Evolutionary conservation across 2,329 filamentous ascomycete genomes (phyloP).

Genomic region (Aspergillus sp.): DNA sequence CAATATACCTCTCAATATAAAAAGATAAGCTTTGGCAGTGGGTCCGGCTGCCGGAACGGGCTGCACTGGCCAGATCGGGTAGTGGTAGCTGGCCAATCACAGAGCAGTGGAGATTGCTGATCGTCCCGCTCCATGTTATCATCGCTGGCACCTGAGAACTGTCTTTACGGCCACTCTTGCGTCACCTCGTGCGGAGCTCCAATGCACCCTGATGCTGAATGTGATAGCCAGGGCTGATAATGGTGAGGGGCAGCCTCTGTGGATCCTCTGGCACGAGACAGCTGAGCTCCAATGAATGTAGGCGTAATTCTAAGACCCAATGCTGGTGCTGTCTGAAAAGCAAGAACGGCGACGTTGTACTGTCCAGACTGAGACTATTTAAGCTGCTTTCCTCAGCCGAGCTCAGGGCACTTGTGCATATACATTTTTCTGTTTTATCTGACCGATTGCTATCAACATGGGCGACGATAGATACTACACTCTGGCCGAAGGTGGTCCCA

Average conservation of each 20-base stretch:
- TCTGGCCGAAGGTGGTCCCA: slow-evolving; percentile 27
- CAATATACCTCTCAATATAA: too few relatives aligned
- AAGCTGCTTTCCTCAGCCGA: not conserved
- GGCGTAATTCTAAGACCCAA: not conserved
- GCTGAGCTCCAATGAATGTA: not conserved
- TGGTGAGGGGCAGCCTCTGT: not conserved
- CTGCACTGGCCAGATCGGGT: too few relatives aligned
- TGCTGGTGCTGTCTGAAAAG: not conserved
- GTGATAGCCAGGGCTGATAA: not conserved
- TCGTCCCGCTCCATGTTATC: too few relatives aligned
- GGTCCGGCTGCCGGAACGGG: too few relatives aligned
- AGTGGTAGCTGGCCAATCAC: not conserved
- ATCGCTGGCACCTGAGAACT: too few relatives aligned
- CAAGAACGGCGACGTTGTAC: not conserved
- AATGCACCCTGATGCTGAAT: too few relatives aligned
- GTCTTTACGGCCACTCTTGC: not conserved
- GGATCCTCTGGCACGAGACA: not conserved
- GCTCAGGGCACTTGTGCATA: not conserved
- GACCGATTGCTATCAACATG: not conserved
- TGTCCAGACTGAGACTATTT: not conserved
- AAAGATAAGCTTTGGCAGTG: too few relatives aligned
- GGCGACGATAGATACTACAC: slow-evolving; percentile 24
- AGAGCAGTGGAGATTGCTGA: not conserved
- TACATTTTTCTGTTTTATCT: not conserved
- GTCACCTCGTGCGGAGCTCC: not conserved